phyloP scores from a whole-genome alignment of 257 asterid genomes.

The Galeopsis tetrahit region DNA sequence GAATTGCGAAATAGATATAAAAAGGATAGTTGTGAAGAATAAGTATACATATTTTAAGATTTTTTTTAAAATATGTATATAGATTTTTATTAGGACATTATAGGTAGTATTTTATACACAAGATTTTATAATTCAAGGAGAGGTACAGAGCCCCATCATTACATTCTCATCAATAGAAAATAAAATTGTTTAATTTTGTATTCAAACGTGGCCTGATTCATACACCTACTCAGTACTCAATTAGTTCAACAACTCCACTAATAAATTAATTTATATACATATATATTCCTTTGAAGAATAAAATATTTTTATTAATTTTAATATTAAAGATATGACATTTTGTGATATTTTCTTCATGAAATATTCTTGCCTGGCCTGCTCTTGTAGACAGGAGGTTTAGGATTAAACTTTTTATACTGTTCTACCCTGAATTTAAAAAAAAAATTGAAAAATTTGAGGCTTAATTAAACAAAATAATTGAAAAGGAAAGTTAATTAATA shows the following conservation, averaged over 20 bases:
- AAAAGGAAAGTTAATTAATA: neutral
- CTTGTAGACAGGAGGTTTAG: no score
- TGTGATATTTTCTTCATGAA: no score
- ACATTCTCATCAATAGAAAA: conserved; percentile 20
- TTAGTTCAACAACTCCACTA: conserved; percentile 56
- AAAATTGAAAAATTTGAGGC: neutral
- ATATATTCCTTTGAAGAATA: neutral
- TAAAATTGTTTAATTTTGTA: conserved; percentile 15
- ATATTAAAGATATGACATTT: no score
- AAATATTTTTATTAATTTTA: no score
- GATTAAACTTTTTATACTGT: no score
- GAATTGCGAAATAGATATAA: no score
- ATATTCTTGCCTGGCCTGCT: no score
- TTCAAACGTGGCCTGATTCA: conserved; percentile 8
- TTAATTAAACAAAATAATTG: neutral
- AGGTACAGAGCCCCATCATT: conserved; percentile 16
- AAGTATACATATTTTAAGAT: no score
- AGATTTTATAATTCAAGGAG: neutral
- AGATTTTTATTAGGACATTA: neutral
- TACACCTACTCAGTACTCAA: conserved; percentile 35
- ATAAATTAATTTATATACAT: neutral
- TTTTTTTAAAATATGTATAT: neutral
- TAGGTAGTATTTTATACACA: neutral
- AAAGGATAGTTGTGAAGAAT: no score
- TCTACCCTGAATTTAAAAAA: no score